Conservation (phyloP, 768 basidiomycete genomes). For the Amanita rimosa region DNA sequence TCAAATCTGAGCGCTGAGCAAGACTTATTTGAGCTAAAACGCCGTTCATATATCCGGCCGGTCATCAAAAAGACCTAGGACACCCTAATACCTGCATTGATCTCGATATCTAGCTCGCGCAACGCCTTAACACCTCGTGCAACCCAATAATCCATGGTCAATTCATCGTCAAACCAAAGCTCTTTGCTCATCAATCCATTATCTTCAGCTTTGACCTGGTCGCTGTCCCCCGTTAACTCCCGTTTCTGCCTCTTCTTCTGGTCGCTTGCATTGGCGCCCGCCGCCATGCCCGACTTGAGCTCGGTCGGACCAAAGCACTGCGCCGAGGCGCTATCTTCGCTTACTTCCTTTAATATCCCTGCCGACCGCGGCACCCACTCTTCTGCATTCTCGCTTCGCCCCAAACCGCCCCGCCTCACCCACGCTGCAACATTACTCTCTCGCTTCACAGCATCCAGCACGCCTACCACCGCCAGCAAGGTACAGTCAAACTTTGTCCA, state of each 20-base stretch:
- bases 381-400: not conserved
- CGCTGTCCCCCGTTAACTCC: not conserved
- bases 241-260: not conserved
- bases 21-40: not conserved
- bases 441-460: slow-evolving; percentile 45
- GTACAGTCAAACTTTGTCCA: slow-evolving; percentile 34
- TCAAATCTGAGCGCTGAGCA: not conserved
- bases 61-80: slow-evolving; percentile 1
- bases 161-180: slow-evolving; percentile 5
- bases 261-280: not conserved
- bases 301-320: not conserved
- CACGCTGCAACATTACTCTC: slow-evolving; percentile 61
- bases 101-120: not conserved
- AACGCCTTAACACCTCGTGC: slow-evolving; percentile 4
- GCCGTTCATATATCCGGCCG: not conserved
- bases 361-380: not conserved
- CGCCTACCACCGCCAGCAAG: slow-evolving; percentile 55
- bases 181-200: not conserved
- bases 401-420: slow-evolving; percentile 47
- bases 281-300: not conserved
- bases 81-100: slow-evolving; percentile 1
- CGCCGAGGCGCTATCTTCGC: not conserved
- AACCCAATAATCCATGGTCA: slow-evolving; percentile 2
- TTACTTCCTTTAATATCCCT: not conserved
- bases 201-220: not conserved